Evolutionary conservation across 768 basidiomycete genomes (phyloP).

Genomic region (Suillus weaverae): DNA sequence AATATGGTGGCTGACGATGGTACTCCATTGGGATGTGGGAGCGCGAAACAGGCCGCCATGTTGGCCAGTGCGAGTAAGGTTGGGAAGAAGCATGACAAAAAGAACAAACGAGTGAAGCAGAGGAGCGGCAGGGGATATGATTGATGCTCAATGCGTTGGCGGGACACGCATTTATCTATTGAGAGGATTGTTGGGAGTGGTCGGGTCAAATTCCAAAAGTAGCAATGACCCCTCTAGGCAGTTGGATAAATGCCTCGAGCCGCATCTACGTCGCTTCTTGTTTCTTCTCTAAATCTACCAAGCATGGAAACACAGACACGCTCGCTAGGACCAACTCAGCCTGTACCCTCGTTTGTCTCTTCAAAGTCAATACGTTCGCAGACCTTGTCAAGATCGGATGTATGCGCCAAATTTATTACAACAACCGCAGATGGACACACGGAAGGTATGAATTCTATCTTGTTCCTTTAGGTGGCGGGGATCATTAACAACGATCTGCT

Average conservation of each 20-base stretch:
- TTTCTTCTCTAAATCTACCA: not conserved
- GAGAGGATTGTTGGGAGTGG: not conserved
- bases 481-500: not conserved
- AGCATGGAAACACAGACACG: slow-evolving; percentile 3
- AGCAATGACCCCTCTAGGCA: not conserved
- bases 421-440: slow-evolving; percentile 55
- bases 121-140: slow-evolving; percentile 94
- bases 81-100: slow-evolving; percentile 87
- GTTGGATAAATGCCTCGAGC: not conserved
- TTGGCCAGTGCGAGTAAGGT: slow-evolving; percentile 37
- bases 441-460: slow-evolving; percentile 48
- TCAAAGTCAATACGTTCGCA: slow-evolving; percentile 8
- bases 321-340: slow-evolving; percentile 26
- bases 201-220: not conserved
- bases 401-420: slow-evolving; percentile 77
- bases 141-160: slow-evolving; percentile 22
- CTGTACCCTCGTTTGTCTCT: slow-evolving; percentile 27
- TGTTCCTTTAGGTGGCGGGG: not conserved
- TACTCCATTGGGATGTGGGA: slow-evolving; percentile 47
- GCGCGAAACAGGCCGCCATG: slow-evolving; percentile 44
- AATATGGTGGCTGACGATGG: slow-evolving; percentile 79
- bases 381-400: slow-evolving; percentile 28
- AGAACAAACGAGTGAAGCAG: slow-evolving; percentile 78
- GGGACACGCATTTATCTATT: not conserved
- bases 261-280: not conserved